Conservation (phyloP, 2,329 filamentous ascomycete genomes). For the Nemania serpens region DNA sequence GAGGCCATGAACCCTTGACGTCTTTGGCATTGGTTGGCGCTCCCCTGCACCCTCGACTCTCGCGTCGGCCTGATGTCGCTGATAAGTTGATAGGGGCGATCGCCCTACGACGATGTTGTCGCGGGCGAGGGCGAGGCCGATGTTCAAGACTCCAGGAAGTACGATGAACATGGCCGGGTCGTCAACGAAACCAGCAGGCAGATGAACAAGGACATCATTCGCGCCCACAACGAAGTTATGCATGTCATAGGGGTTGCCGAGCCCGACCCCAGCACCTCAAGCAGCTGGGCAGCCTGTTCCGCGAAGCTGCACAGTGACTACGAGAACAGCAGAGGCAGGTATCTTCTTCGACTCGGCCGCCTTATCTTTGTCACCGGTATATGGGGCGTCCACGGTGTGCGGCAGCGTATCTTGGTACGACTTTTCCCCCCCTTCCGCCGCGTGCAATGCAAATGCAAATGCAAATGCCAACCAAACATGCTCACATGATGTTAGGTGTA, state of each 20-base stretch:
- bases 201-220: constrained; percentile 61
- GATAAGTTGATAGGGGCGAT: constrained; percentile 53
- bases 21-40: constrained; percentile 59
- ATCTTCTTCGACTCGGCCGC: constrained; percentile 44
- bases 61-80: not conserved
- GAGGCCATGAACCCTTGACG: constrained; percentile 59
- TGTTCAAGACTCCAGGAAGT: constrained; percentile 51
- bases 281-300: constrained; percentile 44
- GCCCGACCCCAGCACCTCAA: constrained; percentile 50
- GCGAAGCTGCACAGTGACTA: constrained; percentile 52
- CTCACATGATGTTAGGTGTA: constrained; percentile 50
- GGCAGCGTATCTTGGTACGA: constrained; percentile 59
- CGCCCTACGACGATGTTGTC: constrained; percentile 63
- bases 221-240: constrained; percentile 68
- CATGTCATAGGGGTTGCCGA: constrained; percentile 65
- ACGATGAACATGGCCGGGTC: constrained; percentile 60
- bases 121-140: constrained; percentile 53
- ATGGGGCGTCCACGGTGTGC: constrained; percentile 58
- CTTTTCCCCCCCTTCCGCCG: not conserved
- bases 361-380: constrained; percentile 49
- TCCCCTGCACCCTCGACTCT: not conserved
- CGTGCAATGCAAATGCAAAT: not conserved
- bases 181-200: constrained; percentile 59
- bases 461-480: not conserved
- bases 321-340: constrained; percentile 53